A percentile compares a stretch with the other conserved stretches of the same genome.
Evolutionary conservation across 1,139 yeast species (phyloP).

Genomic region (Debaryomyces coudertii): DNA sequence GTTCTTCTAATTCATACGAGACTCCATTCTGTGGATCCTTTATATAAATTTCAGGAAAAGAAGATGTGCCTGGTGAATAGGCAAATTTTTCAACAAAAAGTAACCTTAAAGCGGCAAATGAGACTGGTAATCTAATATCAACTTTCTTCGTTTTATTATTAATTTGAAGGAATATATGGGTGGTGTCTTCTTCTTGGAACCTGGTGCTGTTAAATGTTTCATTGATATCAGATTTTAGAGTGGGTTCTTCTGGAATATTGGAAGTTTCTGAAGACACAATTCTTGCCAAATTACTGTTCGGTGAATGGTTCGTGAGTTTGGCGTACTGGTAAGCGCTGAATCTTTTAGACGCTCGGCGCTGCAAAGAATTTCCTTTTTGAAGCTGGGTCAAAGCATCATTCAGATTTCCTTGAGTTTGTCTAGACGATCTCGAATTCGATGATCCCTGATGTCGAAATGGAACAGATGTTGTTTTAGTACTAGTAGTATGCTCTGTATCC

Average conservation of each 20-base stretch:
- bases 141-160: constrained; percentile 68
- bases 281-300: constrained; percentile 22
- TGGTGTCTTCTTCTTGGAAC: constrained; percentile 10
- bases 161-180: constrained; percentile 54
- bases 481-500: not conserved
- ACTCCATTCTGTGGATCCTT: constrained; percentile 63
- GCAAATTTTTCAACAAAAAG: constrained; percentile 87
- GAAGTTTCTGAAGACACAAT: constrained; percentile 11
- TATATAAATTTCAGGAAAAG: constrained; percentile 82
- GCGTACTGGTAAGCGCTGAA: constrained; percentile 94
- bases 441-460: constrained; percentile 1
- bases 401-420: constrained; percentile 6
- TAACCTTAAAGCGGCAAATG: constrained; percentile 67
- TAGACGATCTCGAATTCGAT: not conserved
- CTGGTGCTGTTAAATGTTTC: not conserved
- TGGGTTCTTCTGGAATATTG: not conserved
- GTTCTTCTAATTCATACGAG: constrained; percentile 81
- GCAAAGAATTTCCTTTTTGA: constrained; percentile 79
- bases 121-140: constrained; percentile 50
- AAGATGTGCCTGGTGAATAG: constrained; percentile 69
- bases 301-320: constrained; percentile 61
- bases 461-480: not conserved
- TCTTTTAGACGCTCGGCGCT: constrained; percentile 88
- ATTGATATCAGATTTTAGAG: not conserved
- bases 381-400: constrained; percentile 70